Evolutionary conservation across 352 stramenopile genomes (phyloP), one percentile per base, ranked within the genome.

Genomic region (Pythium vanterpoolii): DNA sequence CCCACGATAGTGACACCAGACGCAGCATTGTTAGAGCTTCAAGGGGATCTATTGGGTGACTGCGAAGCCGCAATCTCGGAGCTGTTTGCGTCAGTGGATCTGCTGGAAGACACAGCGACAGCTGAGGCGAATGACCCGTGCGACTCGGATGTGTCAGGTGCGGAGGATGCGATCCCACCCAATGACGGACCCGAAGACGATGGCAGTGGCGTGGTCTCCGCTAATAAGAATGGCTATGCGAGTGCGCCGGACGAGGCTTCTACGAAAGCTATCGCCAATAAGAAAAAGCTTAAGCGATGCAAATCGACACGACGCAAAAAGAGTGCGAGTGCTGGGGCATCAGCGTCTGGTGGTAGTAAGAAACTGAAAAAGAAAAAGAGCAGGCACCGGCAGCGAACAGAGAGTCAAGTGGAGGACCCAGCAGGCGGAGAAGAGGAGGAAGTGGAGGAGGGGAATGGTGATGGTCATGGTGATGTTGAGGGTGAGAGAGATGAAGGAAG

Each of bases 101-200:
- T 71, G 10, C 39, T 69, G 5, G 56, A 68, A 1, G 66, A 72
- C 54, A 71, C 10, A 47, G 66, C 13, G 2, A 42, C 7, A 49
- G 52, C 1, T 42, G 42, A 4, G 19, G 33, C 33, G 18, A 42
- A 45, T 27, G 66, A 43, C 21, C 69, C 60, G 18, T 49, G 74
- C 31, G 76, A 86, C 69, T 89, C 82, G 11, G 82, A 92, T 18
- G 49, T 90, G 2, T 92, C 82, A 2, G 77, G 69, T 10, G 82
- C 76, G 16, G 73, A 92, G 48, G 76, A 88, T 28, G 73, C 76
- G 24, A 86, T 89, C n/a, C 72, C 76, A 6, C 80, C 79, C 0
- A 81, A 58, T 58, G 21, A 26, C 21, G 60, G 56, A 24, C 21
- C 43, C 4, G 47, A 51, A 2, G 47, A 62, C 14, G 36, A 69